Evolutionary conservation across 2,329 filamentous ascomycete species (phyloP).

Genomic region (Sclerotinia trifoliorum): DNA sequence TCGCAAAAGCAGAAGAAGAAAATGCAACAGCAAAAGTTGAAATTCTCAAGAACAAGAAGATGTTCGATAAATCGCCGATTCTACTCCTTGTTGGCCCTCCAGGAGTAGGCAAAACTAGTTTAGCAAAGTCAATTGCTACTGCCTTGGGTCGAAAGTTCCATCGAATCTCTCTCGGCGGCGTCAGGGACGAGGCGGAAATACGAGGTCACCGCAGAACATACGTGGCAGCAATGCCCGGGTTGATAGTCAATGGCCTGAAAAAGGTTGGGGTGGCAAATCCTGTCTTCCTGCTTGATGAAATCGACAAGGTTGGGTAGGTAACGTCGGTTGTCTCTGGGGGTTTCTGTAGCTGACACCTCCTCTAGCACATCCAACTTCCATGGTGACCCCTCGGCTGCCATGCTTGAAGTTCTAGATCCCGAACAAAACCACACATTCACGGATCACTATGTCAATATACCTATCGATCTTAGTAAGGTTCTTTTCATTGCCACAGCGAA

Average conservation of each 20-base stretch:
- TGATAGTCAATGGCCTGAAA: slow-evolving; percentile 89
- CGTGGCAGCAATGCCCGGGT: slow-evolving; percentile 96
- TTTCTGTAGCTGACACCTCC: slow-evolving; percentile 13
- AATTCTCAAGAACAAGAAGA: slow-evolving; percentile 74
- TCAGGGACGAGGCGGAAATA: slow-evolving; percentile 95
- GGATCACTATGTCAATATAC: slow-evolving; percentile 95
- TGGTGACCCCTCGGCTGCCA: slow-evolving; percentile 92
- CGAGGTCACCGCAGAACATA: slow-evolving; percentile 93
- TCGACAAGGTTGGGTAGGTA: slow-evolving; percentile 77
- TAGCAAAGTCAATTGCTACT: slow-evolving; percentile 89
- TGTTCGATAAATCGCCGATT: slow-evolving; percentile 94
- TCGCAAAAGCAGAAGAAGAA: slow-evolving; percentile 64
- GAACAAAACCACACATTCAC: slow-evolving; percentile 95
- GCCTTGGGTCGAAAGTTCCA: slow-evolving; percentile 95
- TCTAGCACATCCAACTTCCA: slow-evolving; percentile 77
- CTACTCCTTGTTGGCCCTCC: slow-evolving; percentile 89
- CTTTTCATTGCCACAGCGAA: slow-evolving; percentile 98
- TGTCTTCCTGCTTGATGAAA: slow-evolving; percentile 93
- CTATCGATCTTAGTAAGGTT: slow-evolving; percentile 93
- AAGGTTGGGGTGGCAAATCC: slow-evolving; percentile 96
- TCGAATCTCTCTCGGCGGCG: slow-evolving; percentile 91
- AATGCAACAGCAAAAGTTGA: slow-evolving; percentile 60
- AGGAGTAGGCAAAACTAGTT: slow-evolving; percentile 91
- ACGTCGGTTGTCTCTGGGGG: not conserved
- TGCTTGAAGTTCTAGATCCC: slow-evolving; percentile 96